Base-by-base conservation (phyloP, 441 rosid species). In the Pelargonium cotyledonis region DNA sequence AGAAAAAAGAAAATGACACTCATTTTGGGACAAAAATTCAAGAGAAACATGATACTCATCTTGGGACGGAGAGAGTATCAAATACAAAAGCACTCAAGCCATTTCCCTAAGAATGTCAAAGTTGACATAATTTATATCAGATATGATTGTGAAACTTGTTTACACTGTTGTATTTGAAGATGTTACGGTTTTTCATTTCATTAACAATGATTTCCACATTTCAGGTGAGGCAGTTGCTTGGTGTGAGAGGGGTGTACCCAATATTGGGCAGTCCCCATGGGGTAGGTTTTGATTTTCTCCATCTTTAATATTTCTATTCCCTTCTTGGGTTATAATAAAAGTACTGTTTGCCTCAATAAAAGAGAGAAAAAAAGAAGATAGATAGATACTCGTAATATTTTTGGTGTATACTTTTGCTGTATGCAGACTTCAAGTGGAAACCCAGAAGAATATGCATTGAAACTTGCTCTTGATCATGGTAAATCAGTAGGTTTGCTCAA, bases 141-240 rank as follows among this genome's bases (percentile, higher is more conserved):
- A 43, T 7, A 43, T 43, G 6, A 7, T 43, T 9, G 11, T 7
- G 11, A 43, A 7, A 43, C 38, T 31, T 31, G 38, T 31, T 31
- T 4, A 3, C 38, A 31, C 6, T 31, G 38, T 4, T 31, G 38
- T 31, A 31, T 31, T 0, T 31, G 11, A 7, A 43, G 11, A 43
- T 43, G 38, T 31, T 31, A 31, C 2, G 31, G 46, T 41, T 41
- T 29, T n/a, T 35, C 18, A 40, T 65, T 44, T 40, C 23, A 0
- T 44, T 47, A 5, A 14, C 31, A 29, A 19, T 21, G 16, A 26
- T 47, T 60, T 23, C 58, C 14, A 47, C 49, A 70, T 4, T 23
- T 7, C 78, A 75, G 78, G 75, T 65, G 8, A 71, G 78, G 68
- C 78, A 75, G 65, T 46, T 75, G 75, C 78, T 75, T 31, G 78